A percentile compares a stretch with the other conserved stretches of the same genome.
Conservation (phyloP, 2,329 filamentous ascomycete genomes). For the Diaporthe sp. region DNA sequence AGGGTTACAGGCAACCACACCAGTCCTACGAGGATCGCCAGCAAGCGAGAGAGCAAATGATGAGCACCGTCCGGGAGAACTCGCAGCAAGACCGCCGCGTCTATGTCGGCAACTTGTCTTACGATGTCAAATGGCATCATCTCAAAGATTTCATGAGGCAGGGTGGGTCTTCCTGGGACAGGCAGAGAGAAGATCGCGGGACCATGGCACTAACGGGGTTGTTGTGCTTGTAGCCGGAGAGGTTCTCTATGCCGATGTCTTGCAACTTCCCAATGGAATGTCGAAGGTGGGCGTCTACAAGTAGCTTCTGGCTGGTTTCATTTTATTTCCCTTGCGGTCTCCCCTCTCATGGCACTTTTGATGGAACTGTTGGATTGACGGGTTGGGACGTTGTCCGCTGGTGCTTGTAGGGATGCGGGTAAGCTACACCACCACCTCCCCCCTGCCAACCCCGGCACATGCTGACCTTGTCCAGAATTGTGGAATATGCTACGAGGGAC, state of each 20-base stretch:
- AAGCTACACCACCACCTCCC: slow-evolving; percentile 61
- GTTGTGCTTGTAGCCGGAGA: slow-evolving; percentile 82
- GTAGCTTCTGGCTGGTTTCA: slow-evolving; percentile 89
- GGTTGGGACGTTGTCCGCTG: slow-evolving; percentile 92
- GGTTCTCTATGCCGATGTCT: slow-evolving; percentile 99
- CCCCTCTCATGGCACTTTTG: slow-evolving; percentile 68
- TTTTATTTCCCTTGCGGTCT: slow-evolving; percentile 78
- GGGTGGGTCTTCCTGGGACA: slow-evolving; percentile 73
- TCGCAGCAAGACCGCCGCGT: slow-evolving; percentile 99
- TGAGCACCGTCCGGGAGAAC: slow-evolving; percentile 91
- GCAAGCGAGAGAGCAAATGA: slow-evolving; percentile 92
- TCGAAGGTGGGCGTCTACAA: slow-evolving; percentile 99
- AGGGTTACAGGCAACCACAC: slow-evolving; percentile 75
- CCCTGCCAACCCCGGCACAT: not conserved
- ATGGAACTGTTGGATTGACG: slow-evolving; percentile 99
- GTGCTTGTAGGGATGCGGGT: slow-evolving; percentile 99
- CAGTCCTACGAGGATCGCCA: slow-evolving; percentile 88
- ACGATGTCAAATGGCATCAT: slow-evolving; percentile 99
- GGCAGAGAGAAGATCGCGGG: slow-evolving; percentile 44
- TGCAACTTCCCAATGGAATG: slow-evolving; percentile 99
- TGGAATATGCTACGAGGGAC: slow-evolving; percentile 99
- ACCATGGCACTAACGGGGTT: slow-evolving; percentile 55
- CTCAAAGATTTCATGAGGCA: slow-evolving; percentile 99
- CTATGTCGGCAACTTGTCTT: slow-evolving; percentile 98
- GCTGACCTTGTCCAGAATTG: slow-evolving; percentile 79